Evolutionary conservation across 2,329 filamentous ascomycete genomes (phyloP).

Genomic region (Fusarium ramigenum): DNA sequence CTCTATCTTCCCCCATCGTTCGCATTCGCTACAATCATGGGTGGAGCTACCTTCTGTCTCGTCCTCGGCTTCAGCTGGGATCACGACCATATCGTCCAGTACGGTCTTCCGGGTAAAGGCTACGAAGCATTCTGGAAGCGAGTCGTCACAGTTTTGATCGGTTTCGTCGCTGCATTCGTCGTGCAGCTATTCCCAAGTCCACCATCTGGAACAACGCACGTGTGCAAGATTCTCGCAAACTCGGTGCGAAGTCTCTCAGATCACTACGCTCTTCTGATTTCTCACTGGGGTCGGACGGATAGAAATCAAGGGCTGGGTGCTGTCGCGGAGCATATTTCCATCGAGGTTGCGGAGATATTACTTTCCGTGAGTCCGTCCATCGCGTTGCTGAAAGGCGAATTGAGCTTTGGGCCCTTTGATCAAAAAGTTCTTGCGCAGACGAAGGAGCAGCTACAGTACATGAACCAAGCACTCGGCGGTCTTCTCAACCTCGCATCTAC

Average conservation of each 20-base stretch:
- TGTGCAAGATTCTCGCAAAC: slow-evolving; percentile 56
- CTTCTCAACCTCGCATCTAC: slow-evolving; percentile 47
- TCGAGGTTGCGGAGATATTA: slow-evolving; percentile 45
- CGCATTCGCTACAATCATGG: slow-evolving; percentile 46
- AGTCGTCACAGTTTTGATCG: slow-evolving; percentile 55
- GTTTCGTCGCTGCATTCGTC: slow-evolving; percentile 53
- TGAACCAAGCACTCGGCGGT: slow-evolving; percentile 48
- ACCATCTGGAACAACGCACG: slow-evolving; percentile 56
- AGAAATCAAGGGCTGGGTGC: slow-evolving; percentile 43
- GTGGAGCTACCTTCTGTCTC: slow-evolving; percentile 52
- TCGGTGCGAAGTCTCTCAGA: slow-evolving; percentile 54
- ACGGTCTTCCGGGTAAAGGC: slow-evolving; percentile 57
- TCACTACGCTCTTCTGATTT: slow-evolving; percentile 60
- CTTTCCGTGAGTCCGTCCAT: slow-evolving; percentile 41
- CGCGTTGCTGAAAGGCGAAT: slow-evolving; percentile 43
- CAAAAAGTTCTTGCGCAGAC: slow-evolving; percentile 44
- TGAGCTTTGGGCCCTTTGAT: slow-evolving; percentile 46
- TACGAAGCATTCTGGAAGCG: slow-evolving; percentile 61
- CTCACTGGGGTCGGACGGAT: slow-evolving; percentile 52
- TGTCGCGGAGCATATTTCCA: slow-evolving; percentile 43
- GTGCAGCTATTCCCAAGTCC: slow-evolving; percentile 59
- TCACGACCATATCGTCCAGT: slow-evolving; percentile 52
- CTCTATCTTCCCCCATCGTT: slow-evolving; percentile 46
- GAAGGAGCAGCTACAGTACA: slow-evolving; percentile 44
- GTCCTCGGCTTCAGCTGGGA: slow-evolving; percentile 60